Evolutionary conservation across 108 stramenopile species (phyloP).

Genomic region (Chaetoceros tenuissimus): DNA sequence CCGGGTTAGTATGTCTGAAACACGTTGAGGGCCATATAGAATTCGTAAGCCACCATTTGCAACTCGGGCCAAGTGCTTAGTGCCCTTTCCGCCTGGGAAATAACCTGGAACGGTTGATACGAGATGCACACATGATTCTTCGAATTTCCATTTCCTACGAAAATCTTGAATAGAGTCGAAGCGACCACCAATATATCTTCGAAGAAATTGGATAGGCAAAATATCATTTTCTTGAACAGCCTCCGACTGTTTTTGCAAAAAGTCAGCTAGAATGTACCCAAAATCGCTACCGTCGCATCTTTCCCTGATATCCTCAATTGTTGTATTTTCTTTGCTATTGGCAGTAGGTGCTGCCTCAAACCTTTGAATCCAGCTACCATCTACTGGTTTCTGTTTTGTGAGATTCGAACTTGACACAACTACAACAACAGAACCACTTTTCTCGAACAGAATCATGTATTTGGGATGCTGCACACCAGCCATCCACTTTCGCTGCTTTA

Average conservation of each 20-base stretch:
- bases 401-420: constrained; percentile 67
- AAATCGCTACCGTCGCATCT: constrained; percentile 35
- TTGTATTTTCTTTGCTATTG: not conserved
- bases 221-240: constrained; percentile 24
- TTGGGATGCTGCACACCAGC: constrained; percentile 79
- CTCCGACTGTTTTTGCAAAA: constrained; percentile 48
- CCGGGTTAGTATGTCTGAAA: constrained; percentile 45
- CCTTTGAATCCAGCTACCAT: constrained; percentile 76
- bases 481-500: constrained; percentile 15
- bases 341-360: constrained; percentile 23
- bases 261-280: constrained; percentile 52
- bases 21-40: constrained; percentile 60
- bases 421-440: constrained; percentile 50
- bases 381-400: constrained; percentile 32
- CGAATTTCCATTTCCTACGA: constrained; percentile 30
- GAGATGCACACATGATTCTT: constrained; percentile 55
- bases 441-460: constrained; percentile 69
- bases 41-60: constrained; percentile 7
- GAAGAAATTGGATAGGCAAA: constrained; percentile 35
- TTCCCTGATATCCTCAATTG: not conserved
- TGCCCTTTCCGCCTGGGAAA: constrained; percentile 9
- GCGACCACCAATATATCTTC: constrained; percentile 27
- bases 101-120: constrained; percentile 65
- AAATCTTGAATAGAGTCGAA: constrained; percentile 18
- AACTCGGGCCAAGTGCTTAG: constrained; percentile 8